These are phyloP conservation scores for Grosmannia huntii DNA, from an alignment of 2,329 filamentous ascomycete species.

Conservation along the genomic window DNA sequence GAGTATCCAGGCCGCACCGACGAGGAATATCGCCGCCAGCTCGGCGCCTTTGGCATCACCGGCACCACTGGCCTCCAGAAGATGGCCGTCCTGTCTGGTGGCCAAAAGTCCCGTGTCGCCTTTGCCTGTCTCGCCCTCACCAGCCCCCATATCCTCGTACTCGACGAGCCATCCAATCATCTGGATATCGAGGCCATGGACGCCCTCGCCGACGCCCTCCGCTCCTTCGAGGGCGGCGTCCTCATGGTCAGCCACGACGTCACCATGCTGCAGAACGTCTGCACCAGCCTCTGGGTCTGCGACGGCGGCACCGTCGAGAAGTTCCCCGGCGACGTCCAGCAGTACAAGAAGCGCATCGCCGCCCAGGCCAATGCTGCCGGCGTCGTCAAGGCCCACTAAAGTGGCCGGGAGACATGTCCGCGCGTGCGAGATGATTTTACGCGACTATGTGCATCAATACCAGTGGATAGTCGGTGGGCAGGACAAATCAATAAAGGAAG, in stretches of 20 bases:
- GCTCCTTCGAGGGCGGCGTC: slow-evolving; percentile 83
- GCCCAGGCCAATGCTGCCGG: slow-evolving; percentile 80
- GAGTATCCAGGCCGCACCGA: slow-evolving; percentile 82
- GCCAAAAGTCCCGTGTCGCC: slow-evolving; percentile 95
- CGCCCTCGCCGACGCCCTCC: slow-evolving; percentile 71
- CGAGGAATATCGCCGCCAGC: slow-evolving; percentile 90
- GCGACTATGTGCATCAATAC: not conserved
- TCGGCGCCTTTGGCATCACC: slow-evolving; percentile 81
- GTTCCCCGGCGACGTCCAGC: slow-evolving; percentile 87
- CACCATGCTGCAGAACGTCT: slow-evolving; percentile 95
- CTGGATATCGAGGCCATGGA: slow-evolving; percentile 99
- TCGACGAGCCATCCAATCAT: slow-evolving; percentile 98
- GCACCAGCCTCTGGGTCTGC: slow-evolving; percentile 90
- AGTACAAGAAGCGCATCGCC: slow-evolving; percentile 93
- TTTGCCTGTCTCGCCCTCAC: slow-evolving; percentile 91
- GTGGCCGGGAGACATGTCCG: not conserved
- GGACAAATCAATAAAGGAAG: no score
- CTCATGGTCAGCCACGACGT: slow-evolving; percentile 99
- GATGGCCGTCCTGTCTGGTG: slow-evolving; percentile 86
- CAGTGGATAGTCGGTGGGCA: not conserved
- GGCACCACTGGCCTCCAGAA: slow-evolving; percentile 95
- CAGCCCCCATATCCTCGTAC: slow-evolving; percentile 92
- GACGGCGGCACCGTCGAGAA: slow-evolving; percentile 90
- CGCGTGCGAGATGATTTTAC: not conserved
- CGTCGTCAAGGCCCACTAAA: slow-evolving; percentile 57